phyloP scores from a whole-genome alignment of 1,284 basidiomycete genomes.

The Albatrellus sp. region DNA sequence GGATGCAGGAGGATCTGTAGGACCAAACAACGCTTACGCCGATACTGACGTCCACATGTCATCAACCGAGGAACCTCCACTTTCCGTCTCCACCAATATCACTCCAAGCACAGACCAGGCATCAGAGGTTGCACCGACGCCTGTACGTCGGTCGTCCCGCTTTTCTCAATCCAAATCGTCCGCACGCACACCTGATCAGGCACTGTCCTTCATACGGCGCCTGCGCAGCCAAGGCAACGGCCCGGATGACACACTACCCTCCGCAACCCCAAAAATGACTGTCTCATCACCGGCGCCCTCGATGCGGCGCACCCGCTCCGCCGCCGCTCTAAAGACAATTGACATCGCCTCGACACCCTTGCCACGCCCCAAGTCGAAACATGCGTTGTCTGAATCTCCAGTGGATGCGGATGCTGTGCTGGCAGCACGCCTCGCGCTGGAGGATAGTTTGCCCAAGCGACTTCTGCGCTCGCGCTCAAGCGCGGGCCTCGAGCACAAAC shows the following conservation, averaged over 20 bases:
- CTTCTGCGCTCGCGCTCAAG: constrained; percentile 19
- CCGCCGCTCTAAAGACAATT: too few species aligned
- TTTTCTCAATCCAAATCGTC: constrained; percentile 3
- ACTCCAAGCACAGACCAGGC: constrained; percentile 2
- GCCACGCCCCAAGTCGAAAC: too few species aligned
- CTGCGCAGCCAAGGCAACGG: constrained; percentile 13
- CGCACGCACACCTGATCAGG: constrained; percentile 3
- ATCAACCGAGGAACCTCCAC: constrained; percentile 7
- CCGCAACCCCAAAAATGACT: not conserved
- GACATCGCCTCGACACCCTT: too few species aligned
- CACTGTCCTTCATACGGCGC: constrained; percentile 12
- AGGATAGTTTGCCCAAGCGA: constrained; percentile 22
- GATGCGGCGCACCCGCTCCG: too few species aligned
- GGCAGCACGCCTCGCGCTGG: constrained; percentile 25
- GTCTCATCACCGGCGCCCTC: too few species aligned
- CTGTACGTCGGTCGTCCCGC: not conserved
- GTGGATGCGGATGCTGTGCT: constrained; percentile 25
- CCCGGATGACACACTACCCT: not conserved
- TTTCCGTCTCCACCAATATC: constrained; percentile 6
- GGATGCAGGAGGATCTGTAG: constrained; percentile 9
- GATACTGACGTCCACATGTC: constrained; percentile 4
- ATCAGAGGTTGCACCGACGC: not conserved
- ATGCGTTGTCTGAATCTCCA: not conserved
- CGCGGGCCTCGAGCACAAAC: constrained; percentile 14
- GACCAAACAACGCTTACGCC: constrained; percentile 1